Evolutionary conservation across 2,329 filamentous ascomycete species (phyloP), one percentile per base, ranked within the genome.

Genomic region (Ciborinia camelliae): DNA sequence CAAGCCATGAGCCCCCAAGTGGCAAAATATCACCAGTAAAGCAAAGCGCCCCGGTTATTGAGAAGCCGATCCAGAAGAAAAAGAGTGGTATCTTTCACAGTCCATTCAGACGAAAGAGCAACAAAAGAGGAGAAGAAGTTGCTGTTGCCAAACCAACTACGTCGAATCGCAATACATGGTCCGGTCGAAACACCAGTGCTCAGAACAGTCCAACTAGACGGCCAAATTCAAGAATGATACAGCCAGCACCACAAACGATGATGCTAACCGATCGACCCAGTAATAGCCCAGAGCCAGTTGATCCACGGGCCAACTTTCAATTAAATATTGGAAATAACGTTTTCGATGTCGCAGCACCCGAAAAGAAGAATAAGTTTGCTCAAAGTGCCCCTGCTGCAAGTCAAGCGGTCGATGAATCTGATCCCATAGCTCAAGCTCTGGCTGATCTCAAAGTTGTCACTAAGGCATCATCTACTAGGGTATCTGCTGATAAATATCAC

Each of bases 301-400:
- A 97, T 74, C 93, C 94, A 64, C 89, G 95, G 68, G 92, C 94
- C 47, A 97, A 90, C 75, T 88, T 98, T 72, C 94, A 96, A 67
- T 82, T 99, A 35, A 97, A 97, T 72, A 86, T 99, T 63, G 95
- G 95, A 9, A 92, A 96, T 72, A 99, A 99, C 72, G 92, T 99
- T 14, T 97, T 99, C 73, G 88, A 96, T 64, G 94, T 99, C 12
- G 90, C 90, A 15, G 90, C 90, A 10, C 89, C 91, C 0, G 90
- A 94, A 66, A 84, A 82, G 69, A 82, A 82, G 68, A 81, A 77
- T 51, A 80, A 81, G 50, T 74, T 73, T 6, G 69, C 73, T 68
- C 73, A 71, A 64, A 77, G 64, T 65, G 77, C n/a, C 12, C 48
- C 75, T 39, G 26, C 26, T 23, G 76, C 73, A 55, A 74, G 74